Evolutionary conservation across 2,329 filamentous ascomycete genomes (phyloP).

Genomic region (Fusarium scirpi): DNA sequence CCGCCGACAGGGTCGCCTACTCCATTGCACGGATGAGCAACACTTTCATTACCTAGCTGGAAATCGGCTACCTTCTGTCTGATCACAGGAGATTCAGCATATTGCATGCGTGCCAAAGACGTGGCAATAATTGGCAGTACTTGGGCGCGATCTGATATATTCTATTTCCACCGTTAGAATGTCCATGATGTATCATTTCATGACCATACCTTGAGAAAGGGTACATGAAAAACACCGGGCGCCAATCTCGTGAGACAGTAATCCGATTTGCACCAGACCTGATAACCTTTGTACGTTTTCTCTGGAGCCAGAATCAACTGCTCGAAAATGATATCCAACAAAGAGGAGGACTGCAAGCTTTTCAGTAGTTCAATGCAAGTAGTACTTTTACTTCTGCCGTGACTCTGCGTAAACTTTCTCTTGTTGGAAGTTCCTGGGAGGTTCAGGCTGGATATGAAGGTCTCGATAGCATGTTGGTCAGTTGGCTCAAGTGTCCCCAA

Average conservation of each 20-base stretch:
- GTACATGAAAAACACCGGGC: conserved; percentile 54
- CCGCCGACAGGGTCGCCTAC: background rate
- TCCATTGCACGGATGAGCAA: background rate
- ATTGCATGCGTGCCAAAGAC: conserved; percentile 50
- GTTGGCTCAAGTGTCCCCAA: conserved; percentile 29
- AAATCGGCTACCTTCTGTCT: conserved; percentile 46
- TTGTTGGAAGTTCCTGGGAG: background rate
- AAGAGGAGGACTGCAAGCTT: conserved; percentile 7
- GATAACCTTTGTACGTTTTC: conserved; percentile 41
- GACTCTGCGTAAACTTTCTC: background rate
- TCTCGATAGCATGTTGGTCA: conserved; percentile 49
- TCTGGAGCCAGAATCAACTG: conserved; percentile 46
- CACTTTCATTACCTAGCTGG: background rate
- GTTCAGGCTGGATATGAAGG: conserved; percentile 46
- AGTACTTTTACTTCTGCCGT: background rate
- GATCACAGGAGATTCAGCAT: conserved; percentile 52
- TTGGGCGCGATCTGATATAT: conserved; percentile 43
- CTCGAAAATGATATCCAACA: conserved; percentile 42
- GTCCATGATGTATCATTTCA: too few relatives aligned
- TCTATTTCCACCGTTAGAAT: conserved; percentile 38
- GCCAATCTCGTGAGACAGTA: conserved; percentile 47
- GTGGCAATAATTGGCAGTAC: conserved; percentile 48
- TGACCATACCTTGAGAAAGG: conserved; percentile 51
- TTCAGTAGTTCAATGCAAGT: conserved; percentile 8
- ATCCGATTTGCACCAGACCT: conserved; percentile 24